Percentiles rank a stretch among this genome's conserved stretches.
Conservation (phyloP, 305 asterid genomes). For the Euphrasia arctica region DNA sequence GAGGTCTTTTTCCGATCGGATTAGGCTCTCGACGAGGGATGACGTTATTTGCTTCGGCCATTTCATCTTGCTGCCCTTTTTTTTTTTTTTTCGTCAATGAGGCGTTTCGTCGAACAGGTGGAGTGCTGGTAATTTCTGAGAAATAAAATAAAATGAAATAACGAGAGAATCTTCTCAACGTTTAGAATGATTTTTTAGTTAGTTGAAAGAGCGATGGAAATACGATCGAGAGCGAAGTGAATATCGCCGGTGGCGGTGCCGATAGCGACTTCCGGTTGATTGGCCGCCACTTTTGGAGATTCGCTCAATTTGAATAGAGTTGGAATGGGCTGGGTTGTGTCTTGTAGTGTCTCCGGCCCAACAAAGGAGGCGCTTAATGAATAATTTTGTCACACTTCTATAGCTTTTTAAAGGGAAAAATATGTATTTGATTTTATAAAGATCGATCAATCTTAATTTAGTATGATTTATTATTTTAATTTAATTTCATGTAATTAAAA, state of each 20-base stretch:
- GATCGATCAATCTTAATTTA: too few species aligned
- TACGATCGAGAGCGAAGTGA: conserved; percentile 2
- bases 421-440: too few species aligned
- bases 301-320: not conserved
- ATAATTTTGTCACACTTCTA: too few species aligned
- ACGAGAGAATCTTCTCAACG: not conserved
- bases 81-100: not conserved
- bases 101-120: conserved; percentile 44
- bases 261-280: conserved; percentile 12
- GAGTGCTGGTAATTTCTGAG: conserved; percentile 3
- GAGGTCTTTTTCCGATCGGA: conserved; percentile 63
- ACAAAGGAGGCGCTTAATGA: too few species aligned
- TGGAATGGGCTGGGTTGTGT: not conserved
- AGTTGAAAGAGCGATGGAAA: not conserved
- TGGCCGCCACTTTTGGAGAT: conserved; percentile 20
- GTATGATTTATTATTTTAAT: too few species aligned
- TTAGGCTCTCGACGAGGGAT: conserved; percentile 62
- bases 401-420: too few species aligned
- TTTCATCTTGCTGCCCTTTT: conserved; percentile 47
- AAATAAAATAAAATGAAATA: not conserved
- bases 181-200: not conserved
- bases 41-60: conserved; percentile 80
- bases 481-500: too few species aligned
- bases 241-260: conserved; percentile 7
- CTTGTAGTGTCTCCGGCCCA: too few species aligned